phyloP scores from a whole-genome alignment of 2,329 filamentous ascomycete genomes.

The Lomentospora prolificans region DNA sequence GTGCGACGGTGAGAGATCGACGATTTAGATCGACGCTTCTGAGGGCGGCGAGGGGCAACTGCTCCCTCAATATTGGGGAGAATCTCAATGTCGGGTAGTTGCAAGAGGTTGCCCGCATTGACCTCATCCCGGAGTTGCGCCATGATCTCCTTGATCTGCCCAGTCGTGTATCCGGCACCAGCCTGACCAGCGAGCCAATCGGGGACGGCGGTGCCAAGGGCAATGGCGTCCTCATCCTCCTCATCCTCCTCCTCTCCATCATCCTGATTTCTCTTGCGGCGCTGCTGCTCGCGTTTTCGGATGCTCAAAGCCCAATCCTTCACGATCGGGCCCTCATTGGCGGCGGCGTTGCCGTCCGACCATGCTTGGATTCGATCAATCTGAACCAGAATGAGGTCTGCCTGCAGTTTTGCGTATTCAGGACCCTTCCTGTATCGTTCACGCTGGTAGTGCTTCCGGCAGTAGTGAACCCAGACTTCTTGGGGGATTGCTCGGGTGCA shows the following conservation, averaged over 20 bases:
- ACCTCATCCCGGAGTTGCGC: constrained; percentile 35
- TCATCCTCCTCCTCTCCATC: constrained; percentile 20
- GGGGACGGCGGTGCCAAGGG: constrained; percentile 33
- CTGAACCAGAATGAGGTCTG: constrained; percentile 52
- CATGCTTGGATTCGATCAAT: constrained; percentile 53
- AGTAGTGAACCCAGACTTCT: constrained; percentile 65
- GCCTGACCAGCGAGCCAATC: constrained; percentile 38
- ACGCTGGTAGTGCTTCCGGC: constrained; percentile 76
- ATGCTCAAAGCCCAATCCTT: constrained; percentile 51
- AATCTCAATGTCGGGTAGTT: constrained; percentile 50
- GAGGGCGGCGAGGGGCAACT: constrained; percentile 10
- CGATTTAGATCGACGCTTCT: constrained; percentile 17
- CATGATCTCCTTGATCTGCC: constrained; percentile 37
- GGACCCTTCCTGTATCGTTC: constrained; percentile 56
- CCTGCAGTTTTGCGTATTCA: constrained; percentile 52
- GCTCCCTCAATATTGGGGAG: constrained; percentile 42
- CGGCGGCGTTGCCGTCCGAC: constrained; percentile 39
- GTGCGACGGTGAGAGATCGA: constrained; percentile 21
- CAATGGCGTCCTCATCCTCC: constrained; percentile 21
- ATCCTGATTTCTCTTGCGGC: constrained; percentile 31
- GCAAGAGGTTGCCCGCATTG: constrained; percentile 26
- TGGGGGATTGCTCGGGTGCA: constrained; percentile 62
- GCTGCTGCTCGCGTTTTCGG: constrained; percentile 54
- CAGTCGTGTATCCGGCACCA: constrained; percentile 36
- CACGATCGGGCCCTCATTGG: constrained; percentile 33